Conservation (phyloP, 192 early-diverging fungal species). For the Allomyces macrogynus region DNA sequence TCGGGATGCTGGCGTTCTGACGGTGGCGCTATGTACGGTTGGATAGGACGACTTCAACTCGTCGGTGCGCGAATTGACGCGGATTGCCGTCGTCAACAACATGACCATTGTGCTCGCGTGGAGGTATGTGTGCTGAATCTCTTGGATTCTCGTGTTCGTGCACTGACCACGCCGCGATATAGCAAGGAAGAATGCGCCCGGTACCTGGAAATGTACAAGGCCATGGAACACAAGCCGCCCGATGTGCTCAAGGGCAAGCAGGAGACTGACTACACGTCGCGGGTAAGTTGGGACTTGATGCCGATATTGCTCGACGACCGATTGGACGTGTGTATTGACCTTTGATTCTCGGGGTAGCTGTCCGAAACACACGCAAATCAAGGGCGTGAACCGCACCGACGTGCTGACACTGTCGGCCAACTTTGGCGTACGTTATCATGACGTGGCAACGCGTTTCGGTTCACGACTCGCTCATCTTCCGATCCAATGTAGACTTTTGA, state of each 20-base stretch:
- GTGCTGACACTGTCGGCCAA: conserved; percentile 63
- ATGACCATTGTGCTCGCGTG: conserved; percentile 60
- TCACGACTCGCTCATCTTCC: neutral
- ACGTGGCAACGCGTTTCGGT: too few relatives aligned
- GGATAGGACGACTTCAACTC: conserved; percentile 49
- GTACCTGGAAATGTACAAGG: conserved; percentile 83
- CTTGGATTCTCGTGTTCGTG: too few relatives aligned
- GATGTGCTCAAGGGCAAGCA: conserved; percentile 65
- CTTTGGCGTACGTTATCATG: conserved; percentile 63
- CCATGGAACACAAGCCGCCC: conserved; percentile 59
- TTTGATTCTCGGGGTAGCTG: too few relatives aligned
- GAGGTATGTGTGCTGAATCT: neutral
- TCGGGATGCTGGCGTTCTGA: too few relatives aligned
- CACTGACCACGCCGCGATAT: too few relatives aligned
- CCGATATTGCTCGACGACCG: too few relatives aligned
- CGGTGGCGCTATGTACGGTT: too few relatives aligned
- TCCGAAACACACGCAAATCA: conserved; percentile 55
- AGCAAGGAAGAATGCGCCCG: conserved; percentile 64
- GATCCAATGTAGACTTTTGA: conserved; percentile 25
- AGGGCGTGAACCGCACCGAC: conserved; percentile 79
- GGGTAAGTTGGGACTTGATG: conserved; percentile 10
- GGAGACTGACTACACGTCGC: conserved; percentile 52
- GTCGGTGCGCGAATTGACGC: conserved; percentile 62
- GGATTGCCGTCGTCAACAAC: conserved; percentile 37
- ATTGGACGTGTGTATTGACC: too few relatives aligned